A percentile compares a stretch with the other conserved stretches of the same genome.
phyloP scores from a whole-genome alignment of 495 filamentous ascomycete genomes.

The Aspergillus sclerotioniger region DNA sequence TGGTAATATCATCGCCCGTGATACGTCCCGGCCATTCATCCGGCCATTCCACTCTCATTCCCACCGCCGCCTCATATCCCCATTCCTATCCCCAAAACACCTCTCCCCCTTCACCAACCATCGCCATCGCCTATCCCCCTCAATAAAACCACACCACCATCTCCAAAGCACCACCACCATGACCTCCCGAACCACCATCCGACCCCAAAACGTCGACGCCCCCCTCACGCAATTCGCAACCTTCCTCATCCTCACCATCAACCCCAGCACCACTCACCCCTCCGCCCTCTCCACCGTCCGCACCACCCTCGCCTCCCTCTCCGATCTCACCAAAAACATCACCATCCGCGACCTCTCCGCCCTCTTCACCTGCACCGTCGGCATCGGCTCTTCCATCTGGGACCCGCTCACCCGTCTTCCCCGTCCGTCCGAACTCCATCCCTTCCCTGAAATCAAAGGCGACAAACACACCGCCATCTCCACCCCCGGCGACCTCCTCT shows the following conservation, averaged over 20 bases:
- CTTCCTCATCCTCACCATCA: constrained; percentile 50
- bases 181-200: background rate
- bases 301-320: constrained; percentile 43
- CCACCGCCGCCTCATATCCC: no score
- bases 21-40: no score
- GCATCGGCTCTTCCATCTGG: constrained; percentile 53
- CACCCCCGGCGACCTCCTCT: constrained; percentile 54
- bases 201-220: background rate
- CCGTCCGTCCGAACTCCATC: constrained; percentile 50
- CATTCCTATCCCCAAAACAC: no score
- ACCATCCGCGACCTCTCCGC: constrained; percentile 49
- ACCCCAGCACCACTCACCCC: constrained; percentile 29
- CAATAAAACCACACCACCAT: background rate
- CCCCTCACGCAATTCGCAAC: constrained; percentile 32
- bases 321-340: constrained; percentile 52
- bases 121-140: background rate
- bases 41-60: no score
- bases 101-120: background rate
- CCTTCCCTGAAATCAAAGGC: constrained; percentile 48
- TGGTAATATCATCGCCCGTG: no score
- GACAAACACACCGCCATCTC: constrained; percentile 45
- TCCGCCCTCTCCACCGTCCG: constrained; percentile 40
- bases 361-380: constrained; percentile 52
- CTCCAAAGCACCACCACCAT: background rate
- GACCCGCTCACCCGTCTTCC: constrained; percentile 42